Conservation (phyloP, 768 basidiomycete genomes). For the Tylopilus sp. region DNA sequence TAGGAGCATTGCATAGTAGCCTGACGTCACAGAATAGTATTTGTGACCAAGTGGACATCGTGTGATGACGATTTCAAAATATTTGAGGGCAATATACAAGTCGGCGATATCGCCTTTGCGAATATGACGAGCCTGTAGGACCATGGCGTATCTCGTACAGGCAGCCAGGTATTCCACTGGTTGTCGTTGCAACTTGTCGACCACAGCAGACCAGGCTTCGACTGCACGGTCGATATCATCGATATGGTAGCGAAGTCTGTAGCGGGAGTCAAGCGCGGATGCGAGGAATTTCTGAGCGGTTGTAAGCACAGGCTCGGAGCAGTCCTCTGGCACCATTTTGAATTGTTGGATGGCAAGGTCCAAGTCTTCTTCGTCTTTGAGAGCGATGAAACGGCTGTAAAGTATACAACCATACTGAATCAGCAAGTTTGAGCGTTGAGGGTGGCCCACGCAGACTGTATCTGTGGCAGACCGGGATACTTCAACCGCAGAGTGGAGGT, state of each 20-base stretch:
- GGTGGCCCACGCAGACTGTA: constrained; percentile 4
- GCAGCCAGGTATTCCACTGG: constrained; percentile 1
- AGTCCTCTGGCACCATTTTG: background rate
- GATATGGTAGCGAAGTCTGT: constrained; percentile 9
- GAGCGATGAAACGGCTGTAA: constrained; percentile 9
- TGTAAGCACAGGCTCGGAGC: constrained; percentile 2
- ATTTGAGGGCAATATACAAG: constrained; percentile 10
- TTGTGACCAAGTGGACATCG: constrained; percentile 7
- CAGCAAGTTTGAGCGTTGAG: constrained; percentile 11
- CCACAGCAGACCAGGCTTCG: constrained; percentile 6
- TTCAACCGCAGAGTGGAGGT: constrained; percentile 15
- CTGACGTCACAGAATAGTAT: background rate
- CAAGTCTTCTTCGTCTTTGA: constrained; percentile 17
- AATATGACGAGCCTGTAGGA: constrained; percentile 3
- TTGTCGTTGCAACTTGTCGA: constrained; percentile 5
- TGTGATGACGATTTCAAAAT: constrained; percentile 6
- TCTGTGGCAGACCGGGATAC: constrained; percentile 1
- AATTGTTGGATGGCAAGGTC: constrained; percentile 16
- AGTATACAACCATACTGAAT: constrained; percentile 21
- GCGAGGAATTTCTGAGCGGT: constrained; percentile 6
- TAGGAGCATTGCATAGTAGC: constrained; percentile 12
- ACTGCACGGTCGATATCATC: constrained; percentile 13
- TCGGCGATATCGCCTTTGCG: constrained; percentile 11
- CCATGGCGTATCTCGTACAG: constrained; percentile 6
- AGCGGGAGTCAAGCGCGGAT: constrained; percentile 8